Conservation (phyloP, 129 eudicot species). For the Ambrosia artemisiifolia region DNA sequence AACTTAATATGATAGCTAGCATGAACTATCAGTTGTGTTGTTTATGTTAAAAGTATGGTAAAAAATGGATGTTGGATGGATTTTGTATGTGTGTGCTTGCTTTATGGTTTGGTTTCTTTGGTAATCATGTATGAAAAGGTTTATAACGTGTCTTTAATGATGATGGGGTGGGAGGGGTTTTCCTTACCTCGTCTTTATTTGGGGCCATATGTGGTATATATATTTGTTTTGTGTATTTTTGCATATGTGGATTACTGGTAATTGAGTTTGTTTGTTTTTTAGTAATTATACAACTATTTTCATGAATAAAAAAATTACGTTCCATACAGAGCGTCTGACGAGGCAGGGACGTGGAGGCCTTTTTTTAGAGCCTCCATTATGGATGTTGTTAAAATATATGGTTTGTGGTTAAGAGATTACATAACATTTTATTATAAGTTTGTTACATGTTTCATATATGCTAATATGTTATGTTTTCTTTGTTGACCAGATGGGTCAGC, state of each 20-base stretch:
- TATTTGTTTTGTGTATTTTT: not conserved
- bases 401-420: too few relatives aligned
- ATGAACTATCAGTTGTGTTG: not conserved
- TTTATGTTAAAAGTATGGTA: conserved; percentile 1
- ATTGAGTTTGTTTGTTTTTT: not conserved
- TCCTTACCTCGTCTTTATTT: not conserved
- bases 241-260: not conserved
- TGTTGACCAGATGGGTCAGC: too few relatives aligned
- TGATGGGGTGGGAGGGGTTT: not conserved
- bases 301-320: too few relatives aligned
- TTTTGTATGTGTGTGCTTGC: not conserved
- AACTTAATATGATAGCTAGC: not conserved
- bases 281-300: too few relatives aligned
- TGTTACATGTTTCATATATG: too few relatives aligned
- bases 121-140: not conserved
- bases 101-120: conserved; percentile 10
- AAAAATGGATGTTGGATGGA: not conserved
- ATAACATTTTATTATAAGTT: too few relatives aligned
- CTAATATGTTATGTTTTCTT: too few relatives aligned
- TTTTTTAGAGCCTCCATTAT: too few relatives aligned
- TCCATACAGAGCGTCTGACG: too few relatives aligned
- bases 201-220: not conserved
- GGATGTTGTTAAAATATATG: too few relatives aligned
- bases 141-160: not conserved
- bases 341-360: too few relatives aligned